Percentiles rank a stretch among this genome's conserved stretches.
Conservation (phyloP, 768 basidiomycete genomes). For the Macrolepiota dolichaula region DNA sequence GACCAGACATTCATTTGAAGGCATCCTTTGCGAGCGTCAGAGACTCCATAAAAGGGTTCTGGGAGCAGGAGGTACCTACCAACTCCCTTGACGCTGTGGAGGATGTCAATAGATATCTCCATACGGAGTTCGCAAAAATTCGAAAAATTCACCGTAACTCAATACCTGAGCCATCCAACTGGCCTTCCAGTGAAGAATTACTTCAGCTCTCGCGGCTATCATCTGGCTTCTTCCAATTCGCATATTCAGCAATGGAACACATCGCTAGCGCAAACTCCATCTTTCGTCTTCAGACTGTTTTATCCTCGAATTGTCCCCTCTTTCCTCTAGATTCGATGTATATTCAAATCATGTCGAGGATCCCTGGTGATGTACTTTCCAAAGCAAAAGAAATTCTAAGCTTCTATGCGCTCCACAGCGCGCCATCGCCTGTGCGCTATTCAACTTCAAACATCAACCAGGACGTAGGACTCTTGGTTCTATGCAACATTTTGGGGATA, state of each 20-base stretch:
- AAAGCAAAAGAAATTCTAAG: neutral
- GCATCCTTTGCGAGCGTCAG: neutral
- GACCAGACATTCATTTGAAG: neutral
- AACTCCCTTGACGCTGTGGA: neutral
- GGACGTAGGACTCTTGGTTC: neutral
- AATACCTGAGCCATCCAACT: neutral
- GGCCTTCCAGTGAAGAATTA: neutral
- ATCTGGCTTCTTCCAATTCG: neutral
- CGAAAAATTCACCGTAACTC: neutral
- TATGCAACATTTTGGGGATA: neutral
- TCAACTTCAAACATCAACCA: neutral
- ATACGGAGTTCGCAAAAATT: neutral
- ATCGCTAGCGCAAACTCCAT: neutral
- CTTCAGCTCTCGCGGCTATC: neutral
- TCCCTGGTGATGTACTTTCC: neutral
- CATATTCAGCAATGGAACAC: neutral
- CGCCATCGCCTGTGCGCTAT: neutral
- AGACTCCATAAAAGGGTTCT: neutral
- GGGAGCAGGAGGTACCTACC: neutral
- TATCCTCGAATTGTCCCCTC: neutral
- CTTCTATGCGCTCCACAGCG: neutral
- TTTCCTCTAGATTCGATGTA: neutral
- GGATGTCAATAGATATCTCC: neutral
- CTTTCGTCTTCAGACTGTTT: neutral
- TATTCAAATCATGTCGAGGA: neutral